phyloP scores from a whole-genome alignment of 768 basidiomycete genomes.

The Leccinum subgranulosum region DNA sequence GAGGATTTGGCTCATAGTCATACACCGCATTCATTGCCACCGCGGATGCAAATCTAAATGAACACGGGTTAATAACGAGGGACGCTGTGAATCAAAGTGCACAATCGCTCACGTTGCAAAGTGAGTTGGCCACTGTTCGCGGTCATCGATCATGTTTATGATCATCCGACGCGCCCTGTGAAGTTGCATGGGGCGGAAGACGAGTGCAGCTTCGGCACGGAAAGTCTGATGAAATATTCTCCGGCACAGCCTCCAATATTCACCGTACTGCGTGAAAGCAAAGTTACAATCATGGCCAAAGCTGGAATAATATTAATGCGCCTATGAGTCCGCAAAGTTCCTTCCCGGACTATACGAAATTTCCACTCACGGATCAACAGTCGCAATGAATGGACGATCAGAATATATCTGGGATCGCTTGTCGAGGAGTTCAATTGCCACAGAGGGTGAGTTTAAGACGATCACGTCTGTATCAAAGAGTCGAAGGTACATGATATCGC shows the following conservation, averaged over 20 bases:
- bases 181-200: slow-evolving; percentile 18
- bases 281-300: neutral
- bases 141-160: slow-evolving; percentile 9
- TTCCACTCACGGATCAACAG: slow-evolving; percentile 1
- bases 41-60: slow-evolving; percentile 28
- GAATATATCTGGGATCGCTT: slow-evolving; percentile 1
- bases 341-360: neutral
- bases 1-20: neutral
- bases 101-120: neutral
- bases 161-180: slow-evolving; percentile 10
- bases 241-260: slow-evolving; percentile 7
- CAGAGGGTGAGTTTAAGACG: neutral
- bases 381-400: slow-evolving; percentile 2
- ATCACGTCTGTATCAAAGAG: neutral
- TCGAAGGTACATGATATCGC: neutral
- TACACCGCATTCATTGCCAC: slow-evolving; percentile 20
- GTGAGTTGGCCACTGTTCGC: neutral
- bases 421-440: neutral
- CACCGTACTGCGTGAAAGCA: neutral
- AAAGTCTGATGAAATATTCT: slow-evolving; percentile 21
- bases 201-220: slow-evolving; percentile 1
- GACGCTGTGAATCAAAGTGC: no score
- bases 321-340: neutral
- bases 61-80: no score
- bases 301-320: neutral